A percentile compares a stretch with the other conserved stretches of the same genome.
Evolutionary conservation across 495 filamentous ascomycete species (phyloP).

Genomic region (Talaromyces stipitatus): DNA sequence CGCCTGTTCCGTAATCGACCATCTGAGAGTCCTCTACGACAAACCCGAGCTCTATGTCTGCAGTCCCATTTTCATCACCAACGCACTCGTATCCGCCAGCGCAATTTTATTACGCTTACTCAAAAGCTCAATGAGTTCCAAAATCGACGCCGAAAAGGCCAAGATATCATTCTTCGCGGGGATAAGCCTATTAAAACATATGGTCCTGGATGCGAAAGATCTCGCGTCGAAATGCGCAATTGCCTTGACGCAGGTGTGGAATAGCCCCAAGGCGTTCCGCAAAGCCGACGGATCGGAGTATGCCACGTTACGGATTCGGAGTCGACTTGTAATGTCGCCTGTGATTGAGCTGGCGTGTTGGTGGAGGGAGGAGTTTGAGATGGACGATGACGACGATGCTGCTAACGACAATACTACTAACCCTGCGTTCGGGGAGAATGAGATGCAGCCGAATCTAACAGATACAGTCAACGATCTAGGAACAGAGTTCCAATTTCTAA

Average conservation of each 20-base stretch:
- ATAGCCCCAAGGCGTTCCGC: constrained; percentile 38
- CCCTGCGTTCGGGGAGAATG: too few species aligned
- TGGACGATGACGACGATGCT: constrained; percentile 11
- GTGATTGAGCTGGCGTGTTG: constrained; percentile 42
- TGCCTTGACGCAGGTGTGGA: constrained; percentile 34
- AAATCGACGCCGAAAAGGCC: constrained; percentile 26
- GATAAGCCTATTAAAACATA: constrained; percentile 31
- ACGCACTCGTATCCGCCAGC: constrained; percentile 26
- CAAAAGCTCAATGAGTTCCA: constrained; percentile 22
- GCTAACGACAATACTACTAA: constrained; percentile 1
- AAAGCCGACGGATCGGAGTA: constrained; percentile 31
- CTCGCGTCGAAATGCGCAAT: constrained; percentile 23
- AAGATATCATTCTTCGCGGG: constrained; percentile 24
- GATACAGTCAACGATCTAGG: not conserved
- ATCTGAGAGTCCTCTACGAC: constrained; percentile 17
- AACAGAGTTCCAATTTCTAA: constrained; percentile 19
- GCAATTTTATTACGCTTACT: constrained; percentile 31
- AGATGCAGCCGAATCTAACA: too few species aligned
- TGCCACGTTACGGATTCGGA: constrained; percentile 32
- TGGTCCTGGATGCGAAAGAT: constrained; percentile 32
- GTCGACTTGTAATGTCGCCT: constrained; percentile 31
- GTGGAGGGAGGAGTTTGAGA: constrained; percentile 42
- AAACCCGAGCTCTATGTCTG: constrained; percentile 15
- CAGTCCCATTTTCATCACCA: constrained; percentile 24
- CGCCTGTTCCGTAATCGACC: constrained; percentile 29